These are phyloP conservation scores for Septoria linicola DNA, from an alignment of 2,329 filamentous ascomycete species.

Conservation along the genomic window DNA sequence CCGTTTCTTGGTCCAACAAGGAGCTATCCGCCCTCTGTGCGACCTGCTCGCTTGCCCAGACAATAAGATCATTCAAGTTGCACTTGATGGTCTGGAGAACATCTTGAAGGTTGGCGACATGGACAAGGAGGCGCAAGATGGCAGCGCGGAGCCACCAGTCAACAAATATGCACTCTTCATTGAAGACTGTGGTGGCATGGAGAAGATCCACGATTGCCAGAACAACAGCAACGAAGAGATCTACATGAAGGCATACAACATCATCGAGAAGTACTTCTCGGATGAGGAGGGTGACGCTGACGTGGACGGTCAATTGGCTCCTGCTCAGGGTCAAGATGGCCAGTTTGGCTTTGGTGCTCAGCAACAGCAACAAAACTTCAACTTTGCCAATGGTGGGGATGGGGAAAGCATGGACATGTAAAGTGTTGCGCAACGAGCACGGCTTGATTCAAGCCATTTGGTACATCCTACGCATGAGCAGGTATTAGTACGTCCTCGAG, in stretches of 20 bases:
- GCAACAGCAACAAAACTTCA: slow-evolving; percentile 80
- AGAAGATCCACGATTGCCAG: slow-evolving; percentile 99
- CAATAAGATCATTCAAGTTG: slow-evolving; percentile 99
- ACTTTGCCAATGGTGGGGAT: slow-evolving; percentile 78
- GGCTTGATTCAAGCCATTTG: background rate
- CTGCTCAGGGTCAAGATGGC: slow-evolving; percentile 68
- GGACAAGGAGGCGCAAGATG: slow-evolving; percentile 86
- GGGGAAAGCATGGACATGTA: slow-evolving; percentile 62
- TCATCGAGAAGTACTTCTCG: slow-evolving; percentile 99
- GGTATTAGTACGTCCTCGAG: slow-evolving; percentile 11
- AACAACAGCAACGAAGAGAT: slow-evolving; percentile 99
- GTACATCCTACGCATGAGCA: slow-evolving; percentile 1
- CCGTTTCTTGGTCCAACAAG: slow-evolving; percentile 85
- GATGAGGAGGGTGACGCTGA: slow-evolving; percentile 88
- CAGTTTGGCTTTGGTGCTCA: slow-evolving; percentile 76
- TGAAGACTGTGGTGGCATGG: slow-evolving; percentile 98
- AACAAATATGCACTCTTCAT: slow-evolving; percentile 98
- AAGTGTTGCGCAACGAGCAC: background rate
- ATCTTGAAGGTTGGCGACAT: slow-evolving; percentile 99
- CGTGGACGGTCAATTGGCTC: slow-evolving; percentile 77
- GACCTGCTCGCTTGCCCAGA: slow-evolving; percentile 94
- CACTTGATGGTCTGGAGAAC: slow-evolving; percentile 95
- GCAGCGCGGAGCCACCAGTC: slow-evolving; percentile 69
- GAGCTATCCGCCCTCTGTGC: slow-evolving; percentile 96
- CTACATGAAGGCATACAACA: slow-evolving; percentile 99